Evolutionary conservation across 1,284 basidiomycete species (phyloP), one percentile per base, ranked within the genome.

Genomic region (Grifola frondosa): DNA sequence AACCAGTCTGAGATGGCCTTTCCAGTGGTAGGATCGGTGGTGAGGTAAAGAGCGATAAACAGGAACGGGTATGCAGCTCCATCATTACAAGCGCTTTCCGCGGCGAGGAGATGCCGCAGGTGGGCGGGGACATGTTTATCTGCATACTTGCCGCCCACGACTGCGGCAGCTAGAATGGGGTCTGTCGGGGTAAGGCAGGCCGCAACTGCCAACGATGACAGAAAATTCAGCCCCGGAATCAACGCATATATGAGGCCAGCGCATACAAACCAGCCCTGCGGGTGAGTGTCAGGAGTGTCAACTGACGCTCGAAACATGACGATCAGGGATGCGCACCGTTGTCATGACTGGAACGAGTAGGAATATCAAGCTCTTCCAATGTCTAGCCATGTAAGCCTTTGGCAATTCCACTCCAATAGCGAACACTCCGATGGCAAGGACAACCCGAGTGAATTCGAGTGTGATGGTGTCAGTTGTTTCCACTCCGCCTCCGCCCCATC

Each of bases 61-160:
- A 99, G 75, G 65, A 99, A 98, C 0, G 96, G 96, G 64, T 97
- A 99, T 0, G 96, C 96, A 1, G 91, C 92, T 21, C 93, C 93
- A 53, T 97, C 93, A 63, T 97, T 97, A 61, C 90, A 91, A 11
- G 91, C 96, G 40, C 85, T 88, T 69, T 99, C 95, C 21, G 92
- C 93, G 17, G 91, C 91, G 12, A 98, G 70, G 7, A 89, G 76
- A 65, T 98, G 92, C 34, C 90, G 84, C 35, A 99, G 77, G 64
- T 99, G 97, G 1, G 92, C 86, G 0, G 96, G 96, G 13, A 99
- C 96, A 59, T 99, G 96, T 62, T 97, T 97, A 65, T 99, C 91
- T 3, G 96, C 96, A 71, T 96, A 99, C 67, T 93, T 96, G 40
- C 97, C 96, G 60, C 97, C 96, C 11, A 99, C 88, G 42, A 99